Base-by-base conservation (phyloP, 345 rosid genomes). In the Excoecaria agallocha region DNA sequence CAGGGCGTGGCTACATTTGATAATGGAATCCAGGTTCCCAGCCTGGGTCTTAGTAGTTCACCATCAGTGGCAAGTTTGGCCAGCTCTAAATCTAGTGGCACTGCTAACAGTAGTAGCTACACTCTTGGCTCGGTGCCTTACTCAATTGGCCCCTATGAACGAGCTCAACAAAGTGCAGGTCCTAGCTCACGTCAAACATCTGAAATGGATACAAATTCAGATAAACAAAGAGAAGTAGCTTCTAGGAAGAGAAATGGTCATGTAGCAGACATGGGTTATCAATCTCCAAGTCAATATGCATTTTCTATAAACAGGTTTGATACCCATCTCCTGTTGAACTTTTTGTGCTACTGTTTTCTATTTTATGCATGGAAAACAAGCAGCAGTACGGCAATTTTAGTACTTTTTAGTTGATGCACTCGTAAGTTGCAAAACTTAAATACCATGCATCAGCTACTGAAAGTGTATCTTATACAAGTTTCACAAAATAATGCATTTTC, bases 11-110 rank as follows among this genome's bases (percentile, higher is more conserved):
- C 86, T 48, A 82, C 84, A 6, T 85, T 79, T 82, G 88, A 85
- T 85, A 80, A 91, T 85, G 96, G 87, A 71, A 72, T 75, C 57
- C 84, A 78, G 72, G 84, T 84, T 66, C 78, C 86, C 39, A 69
- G 78, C 77, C 79, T 73, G 51, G 94, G 85, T 68, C 81, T 75
- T 78, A 78, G 87, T 81, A 50, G 79, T 63, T 89, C 96, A 74
- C 85, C 93, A 68, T 87, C 89, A 38, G 91, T 78, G n/a, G 79
- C 86, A 55, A 91, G 98, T 84, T 88, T 85, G 77, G 77, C 76
- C 73, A 90, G 91, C 92, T 74, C 87, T 41, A 90, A 81, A 75
- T 87, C 98, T 77, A 78, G 82, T 77, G 74, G 83, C 73, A 86
- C 93, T 71, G 80, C 83, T 73, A 80, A 81, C 80, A 86, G 85